A percentile compares a stretch with the other conserved stretches of the same genome.
Conservation (phyloP, 129 eudicot species). For the Arctium lappa region DNA sequence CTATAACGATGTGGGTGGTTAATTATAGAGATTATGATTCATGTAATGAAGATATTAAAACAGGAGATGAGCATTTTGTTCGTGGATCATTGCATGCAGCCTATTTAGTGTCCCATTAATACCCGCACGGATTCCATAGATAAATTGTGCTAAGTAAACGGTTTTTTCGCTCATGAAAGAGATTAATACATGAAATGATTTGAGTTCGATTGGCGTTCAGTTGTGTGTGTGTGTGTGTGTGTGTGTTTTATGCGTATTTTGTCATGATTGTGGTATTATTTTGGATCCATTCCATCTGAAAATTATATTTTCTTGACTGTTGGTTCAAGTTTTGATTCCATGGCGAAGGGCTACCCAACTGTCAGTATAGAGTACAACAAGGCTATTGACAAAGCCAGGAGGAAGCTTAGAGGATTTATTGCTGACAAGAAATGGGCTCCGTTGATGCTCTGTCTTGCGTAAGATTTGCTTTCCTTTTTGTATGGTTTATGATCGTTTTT, state of each 20-base stretch:
- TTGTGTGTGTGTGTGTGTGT: too few species aligned
- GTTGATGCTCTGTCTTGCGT: conserved; percentile 79
- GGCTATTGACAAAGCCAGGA: conserved; percentile 72
- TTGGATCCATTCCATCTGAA: background rate
- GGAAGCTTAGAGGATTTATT: conserved; percentile 72
- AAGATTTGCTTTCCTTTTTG: conserved; percentile 17
- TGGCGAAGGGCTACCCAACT: conserved; percentile 70
- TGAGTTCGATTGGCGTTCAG: background rate
- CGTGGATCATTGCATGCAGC: too few species aligned
- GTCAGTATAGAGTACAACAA: conserved; percentile 60
- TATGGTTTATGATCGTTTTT: background rate
- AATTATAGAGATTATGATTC: background rate
- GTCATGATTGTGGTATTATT: background rate
- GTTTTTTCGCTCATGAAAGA: background rate
- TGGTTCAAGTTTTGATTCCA: conserved; percentile 1
- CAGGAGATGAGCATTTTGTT: background rate
- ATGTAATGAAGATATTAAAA: background rate
- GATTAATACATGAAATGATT: background rate
- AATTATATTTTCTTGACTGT: background rate
- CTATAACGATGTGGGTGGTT: background rate
- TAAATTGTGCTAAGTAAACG: background rate
- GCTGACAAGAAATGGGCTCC: conserved; percentile 81
- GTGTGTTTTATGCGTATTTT: background rate
- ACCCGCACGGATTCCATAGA: background rate
- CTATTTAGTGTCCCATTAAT: background rate